Evolutionary conservation across 169 alveolate species (phyloP).

Genomic region (Hammondia hammondi): DNA sequence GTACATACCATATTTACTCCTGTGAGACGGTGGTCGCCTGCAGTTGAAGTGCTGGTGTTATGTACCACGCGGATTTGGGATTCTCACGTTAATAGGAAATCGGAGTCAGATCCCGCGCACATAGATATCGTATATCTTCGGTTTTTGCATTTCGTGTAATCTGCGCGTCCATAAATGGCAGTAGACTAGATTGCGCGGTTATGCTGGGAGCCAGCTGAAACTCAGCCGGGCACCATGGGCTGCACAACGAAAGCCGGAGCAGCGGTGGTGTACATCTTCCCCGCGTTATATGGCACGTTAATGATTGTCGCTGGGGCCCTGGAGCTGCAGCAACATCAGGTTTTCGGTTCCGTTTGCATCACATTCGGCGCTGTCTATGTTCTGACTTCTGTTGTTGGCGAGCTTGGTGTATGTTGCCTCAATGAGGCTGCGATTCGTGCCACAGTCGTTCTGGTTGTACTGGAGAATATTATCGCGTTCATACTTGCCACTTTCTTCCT

Average conservation of each 20-base stretch:
- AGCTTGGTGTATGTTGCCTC: conserved; percentile 29
- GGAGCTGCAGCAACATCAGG: conserved; percentile 20
- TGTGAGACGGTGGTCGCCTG: too few species aligned
- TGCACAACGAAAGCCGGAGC: conserved; percentile 32
- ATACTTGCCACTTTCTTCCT: not conserved
- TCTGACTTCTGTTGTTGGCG: conserved; percentile 24
- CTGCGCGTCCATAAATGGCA: not conserved
- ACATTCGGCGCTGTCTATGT: conserved; percentile 12
- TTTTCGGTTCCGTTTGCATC: conserved; percentile 25
- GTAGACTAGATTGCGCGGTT: not conserved
- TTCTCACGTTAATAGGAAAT: too few species aligned
- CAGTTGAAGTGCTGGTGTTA: too few species aligned
- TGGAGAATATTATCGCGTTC: conserved; percentile 27
- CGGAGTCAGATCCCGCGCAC: too few species aligned
- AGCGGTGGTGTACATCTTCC: conserved; percentile 45
- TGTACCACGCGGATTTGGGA: too few species aligned
- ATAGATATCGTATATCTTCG: too few species aligned
- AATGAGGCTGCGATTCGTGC: conserved; percentile 39
- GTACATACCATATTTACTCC: too few species aligned
- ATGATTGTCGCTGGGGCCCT: conserved; percentile 28
- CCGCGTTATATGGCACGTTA: conserved; percentile 32
- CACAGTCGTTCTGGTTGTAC: conserved; percentile 38
- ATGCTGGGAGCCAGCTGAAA: not conserved
- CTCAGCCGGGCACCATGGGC: conserved; percentile 16
- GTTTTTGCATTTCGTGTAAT: too few species aligned